Evolutionary conservation across 2,329 filamentous ascomycete genomes (phyloP), one percentile per base, ranked within the genome.

Genomic region (Emmonsia crescens): DNA sequence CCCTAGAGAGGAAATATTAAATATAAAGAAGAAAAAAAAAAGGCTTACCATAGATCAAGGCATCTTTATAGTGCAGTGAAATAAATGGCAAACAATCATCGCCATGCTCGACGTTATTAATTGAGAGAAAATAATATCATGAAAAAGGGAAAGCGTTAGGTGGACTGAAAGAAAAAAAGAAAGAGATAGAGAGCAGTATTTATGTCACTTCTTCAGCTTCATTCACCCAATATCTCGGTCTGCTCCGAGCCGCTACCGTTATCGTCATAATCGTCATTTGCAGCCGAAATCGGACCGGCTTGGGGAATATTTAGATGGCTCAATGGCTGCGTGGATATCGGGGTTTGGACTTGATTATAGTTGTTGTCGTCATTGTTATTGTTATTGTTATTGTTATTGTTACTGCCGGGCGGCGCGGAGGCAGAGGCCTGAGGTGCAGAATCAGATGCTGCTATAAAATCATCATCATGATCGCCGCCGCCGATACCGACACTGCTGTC

Each of bases 41-140:
- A 16, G 29, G 36, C 36, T 14, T 38, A 2, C n/a, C 21, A 6
- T 27, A 48, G 44, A 52, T 29, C 5, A 52, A 33, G 6, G 29
- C 27, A 68, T 27, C 62, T 68, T 59, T 60, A 64, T 73, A 69
- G 5, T 72, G 68, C 68, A 68, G 71, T 63, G 72, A 55, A 58
- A 31, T 5, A 55, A 55, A 24, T 40, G 21, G n/a, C 31, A 24
- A 16, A 40, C 14, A 24, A 27, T 12, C 19, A 42, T n/a, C 55
- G 38, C 55, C 33, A 59, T 40, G 44, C 42, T 51, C n/a, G 29
- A 24, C 57, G 29, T 49, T 36, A 46, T 24, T 12, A 46, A 10
- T n/a, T 38, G 24, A 44, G 29, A 33, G 24, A 6, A 59, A 44
- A 4, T 21, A 29, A 29, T 31, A 40, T 48, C 57, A 49, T 49